Percentiles rank a stretch among this genome's conserved stretches.
Conservation (phyloP, 352 stramenopile species). For the Phytophthora sp. region DNA sequence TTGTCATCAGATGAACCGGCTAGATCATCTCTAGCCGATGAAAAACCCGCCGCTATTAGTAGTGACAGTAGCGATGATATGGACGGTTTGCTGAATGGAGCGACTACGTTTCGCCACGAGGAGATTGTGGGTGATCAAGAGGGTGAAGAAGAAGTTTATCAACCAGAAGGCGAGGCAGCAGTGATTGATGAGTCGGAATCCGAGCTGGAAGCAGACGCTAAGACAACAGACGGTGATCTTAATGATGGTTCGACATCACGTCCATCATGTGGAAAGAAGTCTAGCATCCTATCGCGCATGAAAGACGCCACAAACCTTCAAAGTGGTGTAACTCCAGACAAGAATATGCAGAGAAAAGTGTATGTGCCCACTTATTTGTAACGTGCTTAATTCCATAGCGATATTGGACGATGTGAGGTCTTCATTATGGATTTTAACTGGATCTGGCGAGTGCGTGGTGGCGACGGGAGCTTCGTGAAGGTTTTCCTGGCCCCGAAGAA, state of each 20-base stretch:
- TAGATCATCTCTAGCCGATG: slow-evolving; percentile 12
- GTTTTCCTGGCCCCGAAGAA: slow-evolving; percentile 17
- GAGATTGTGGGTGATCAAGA: slow-evolving; percentile 44
- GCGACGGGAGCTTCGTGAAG: slow-evolving; percentile 30
- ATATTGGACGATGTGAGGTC: slow-evolving; percentile 1
- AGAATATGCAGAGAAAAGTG: slow-evolving; percentile 18
- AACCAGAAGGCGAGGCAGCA: slow-evolving; percentile 12
- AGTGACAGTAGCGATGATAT: slow-evolving; percentile 38
- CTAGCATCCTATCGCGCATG: slow-evolving; percentile 26
- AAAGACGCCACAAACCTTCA: slow-evolving; percentile 15
- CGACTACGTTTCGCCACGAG: slow-evolving; percentile 39
- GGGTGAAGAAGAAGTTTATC: slow-evolving; percentile 13
- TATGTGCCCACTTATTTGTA: slow-evolving; percentile 38
- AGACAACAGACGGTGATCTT: not conserved
- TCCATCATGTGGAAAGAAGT: slow-evolving; percentile 16
- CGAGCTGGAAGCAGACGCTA: slow-evolving; percentile 13
- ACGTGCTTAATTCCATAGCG: slow-evolving; percentile 11
- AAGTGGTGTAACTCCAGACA: not conserved
- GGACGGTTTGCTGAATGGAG: slow-evolving; percentile 32
- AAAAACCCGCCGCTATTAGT: slow-evolving; percentile 18
- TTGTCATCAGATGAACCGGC: slow-evolving; percentile 24
- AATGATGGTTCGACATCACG: not conserved
- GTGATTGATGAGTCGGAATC: slow-evolving; percentile 20
- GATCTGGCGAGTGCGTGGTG: slow-evolving; percentile 42
- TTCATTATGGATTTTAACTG: slow-evolving; percentile 14